Percentiles rank a stretch among this genome's conserved stretches.
These are phyloP conservation scores for Tetrapisispora taiwanensis DNA, from an alignment of 805 yeast genomes.

Conservation along the genomic window DNA sequence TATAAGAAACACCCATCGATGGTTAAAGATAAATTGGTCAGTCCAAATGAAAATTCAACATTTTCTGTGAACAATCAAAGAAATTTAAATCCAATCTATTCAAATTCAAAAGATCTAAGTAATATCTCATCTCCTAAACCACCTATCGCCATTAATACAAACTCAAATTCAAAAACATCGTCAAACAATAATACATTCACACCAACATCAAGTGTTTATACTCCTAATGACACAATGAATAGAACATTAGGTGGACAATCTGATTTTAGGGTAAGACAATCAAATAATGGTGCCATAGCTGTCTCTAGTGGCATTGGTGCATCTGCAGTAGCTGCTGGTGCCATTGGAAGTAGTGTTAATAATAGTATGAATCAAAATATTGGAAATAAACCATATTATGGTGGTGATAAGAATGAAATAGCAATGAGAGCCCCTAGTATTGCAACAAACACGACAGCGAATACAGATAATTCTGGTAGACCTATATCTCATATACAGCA, in stretches of 20 bases:
- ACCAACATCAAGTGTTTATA: constrained; percentile 5
- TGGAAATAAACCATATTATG: not conserved
- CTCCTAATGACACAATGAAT: not conserved
- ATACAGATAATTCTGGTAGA: constrained; percentile 20
- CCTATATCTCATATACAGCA: constrained; percentile 29
- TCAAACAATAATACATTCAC: not conserved
- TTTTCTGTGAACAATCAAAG: constrained; percentile 1
- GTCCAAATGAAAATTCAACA: constrained; percentile 1
- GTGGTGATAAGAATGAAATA: not conserved
- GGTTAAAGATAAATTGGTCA: constrained; percentile 10
- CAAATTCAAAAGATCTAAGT: not conserved
- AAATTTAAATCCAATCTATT: not conserved
- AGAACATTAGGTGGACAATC: not conserved
- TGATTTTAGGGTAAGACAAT: not conserved
- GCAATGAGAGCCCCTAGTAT: constrained; percentile 17
- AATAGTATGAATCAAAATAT: not conserved
- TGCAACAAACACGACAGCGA: constrained; percentile 16
- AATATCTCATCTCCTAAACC: not conserved
- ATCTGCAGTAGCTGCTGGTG: not conserved
- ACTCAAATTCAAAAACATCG: not conserved
- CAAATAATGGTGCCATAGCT: not conserved
- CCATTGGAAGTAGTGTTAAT: not conserved
- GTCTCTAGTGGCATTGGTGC: not conserved
- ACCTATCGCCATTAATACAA: not conserved
- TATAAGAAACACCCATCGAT: constrained; percentile 64